Conservation (phyloP, 768 basidiomycete species). For the Amanita exitialis region DNA sequence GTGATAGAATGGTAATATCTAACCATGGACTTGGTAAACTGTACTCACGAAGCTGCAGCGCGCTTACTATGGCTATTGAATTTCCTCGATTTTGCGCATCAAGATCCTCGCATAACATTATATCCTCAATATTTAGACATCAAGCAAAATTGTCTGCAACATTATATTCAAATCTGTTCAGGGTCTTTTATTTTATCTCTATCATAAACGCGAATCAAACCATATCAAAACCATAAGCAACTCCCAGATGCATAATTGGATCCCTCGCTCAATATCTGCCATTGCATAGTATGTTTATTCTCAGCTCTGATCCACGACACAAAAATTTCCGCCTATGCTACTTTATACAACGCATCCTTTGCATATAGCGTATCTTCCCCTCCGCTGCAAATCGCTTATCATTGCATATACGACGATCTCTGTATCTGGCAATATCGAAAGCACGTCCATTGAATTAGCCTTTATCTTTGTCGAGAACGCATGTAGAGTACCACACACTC, state of each 20-base stretch:
- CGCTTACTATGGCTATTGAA: conserved; percentile 35
- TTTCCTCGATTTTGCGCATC: background rate
- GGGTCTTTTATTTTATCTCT: conserved; percentile 3
- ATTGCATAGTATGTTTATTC: conserved; percentile 6
- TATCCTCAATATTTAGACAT: conserved; percentile 3
- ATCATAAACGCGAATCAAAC: background rate
- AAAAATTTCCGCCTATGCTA: conserved; percentile 4
- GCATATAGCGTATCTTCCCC: conserved; percentile 6
- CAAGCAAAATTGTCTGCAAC: conserved; percentile 6
- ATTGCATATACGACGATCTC: conserved; percentile 6
- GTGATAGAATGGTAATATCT: conserved; percentile 30
- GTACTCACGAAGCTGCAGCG: conserved; percentile 19
- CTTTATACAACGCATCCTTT: conserved; percentile 6
- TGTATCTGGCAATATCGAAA: conserved; percentile 2
- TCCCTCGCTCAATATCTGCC: background rate
- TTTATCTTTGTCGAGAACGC: background rate
- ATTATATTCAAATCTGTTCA: conserved; percentile 3
- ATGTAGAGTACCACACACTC: background rate
- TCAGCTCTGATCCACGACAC: background rate
- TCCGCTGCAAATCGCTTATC: background rate
- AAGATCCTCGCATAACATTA: background rate
- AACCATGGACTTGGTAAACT: background rate
- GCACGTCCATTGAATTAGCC: background rate
- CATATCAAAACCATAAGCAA: background rate
- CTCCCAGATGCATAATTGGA: background rate